These are phyloP conservation scores for Solanum bulbocastanum DNA, from an alignment of 257 asterid genomes.

Conservation along the genomic window DNA sequence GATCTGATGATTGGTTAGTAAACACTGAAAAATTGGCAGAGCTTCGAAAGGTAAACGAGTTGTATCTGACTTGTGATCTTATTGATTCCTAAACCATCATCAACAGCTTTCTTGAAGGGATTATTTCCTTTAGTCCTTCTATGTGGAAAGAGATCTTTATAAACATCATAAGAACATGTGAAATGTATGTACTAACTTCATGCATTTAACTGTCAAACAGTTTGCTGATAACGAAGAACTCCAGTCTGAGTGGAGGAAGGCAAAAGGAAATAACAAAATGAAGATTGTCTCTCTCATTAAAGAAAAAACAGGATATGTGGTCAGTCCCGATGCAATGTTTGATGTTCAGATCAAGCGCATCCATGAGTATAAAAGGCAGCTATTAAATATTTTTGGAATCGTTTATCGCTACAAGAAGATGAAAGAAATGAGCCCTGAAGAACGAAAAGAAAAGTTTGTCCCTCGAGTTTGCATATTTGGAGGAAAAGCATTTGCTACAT, in stretches of 20 bases:
- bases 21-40: slow-evolving; percentile 58
- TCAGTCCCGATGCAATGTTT: slow-evolving; percentile 78
- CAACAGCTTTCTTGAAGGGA: neutral
- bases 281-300: slow-evolving; percentile 57
- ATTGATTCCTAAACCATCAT: neutral
- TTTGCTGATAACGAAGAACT: slow-evolving; percentile 75
- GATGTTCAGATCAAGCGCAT: slow-evolving; percentile 59
- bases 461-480: slow-evolving; percentile 60
- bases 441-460: slow-evolving; percentile 35
- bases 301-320: slow-evolving; percentile 64
- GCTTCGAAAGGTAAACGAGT: slow-evolving; percentile 45
- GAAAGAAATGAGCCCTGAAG: slow-evolving; percentile 44
- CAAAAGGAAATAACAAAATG: slow-evolving; percentile 55
- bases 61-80: neutral
- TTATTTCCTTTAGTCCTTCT: neutral
- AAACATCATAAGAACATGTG: neutral
- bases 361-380: slow-evolving; percentile 51
- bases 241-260: slow-evolving; percentile 66
- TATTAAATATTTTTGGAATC: slow-evolving; percentile 39
- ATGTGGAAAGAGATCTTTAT: neutral
- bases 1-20: slow-evolving; percentile 60
- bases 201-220: slow-evolving; percentile 23
- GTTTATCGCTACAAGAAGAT: slow-evolving; percentile 49
- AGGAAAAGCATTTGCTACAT: slow-evolving; percentile 52
- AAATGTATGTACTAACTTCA: slow-evolving; percentile 6